Percentiles rank a stretch among this genome's conserved stretches.
Conservation (phyloP, 768 basidiomycete genomes). For the Mycena albidolilacea region DNA sequence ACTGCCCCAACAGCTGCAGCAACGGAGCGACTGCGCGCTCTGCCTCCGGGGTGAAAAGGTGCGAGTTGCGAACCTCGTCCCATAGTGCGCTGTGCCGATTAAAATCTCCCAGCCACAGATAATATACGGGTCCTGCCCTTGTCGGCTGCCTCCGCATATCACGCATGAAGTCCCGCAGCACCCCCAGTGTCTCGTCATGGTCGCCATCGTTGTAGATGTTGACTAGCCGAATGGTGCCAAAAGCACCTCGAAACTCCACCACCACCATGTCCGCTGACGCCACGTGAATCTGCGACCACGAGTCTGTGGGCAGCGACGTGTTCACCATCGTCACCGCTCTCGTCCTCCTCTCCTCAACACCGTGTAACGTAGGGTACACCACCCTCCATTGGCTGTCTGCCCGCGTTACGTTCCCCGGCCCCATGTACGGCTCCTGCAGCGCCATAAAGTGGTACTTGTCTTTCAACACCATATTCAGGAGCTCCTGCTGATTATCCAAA, state of each 20-base stretch:
- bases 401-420: neutral
- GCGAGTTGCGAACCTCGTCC: neutral
- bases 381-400: neutral
- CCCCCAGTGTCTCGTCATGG: neutral
- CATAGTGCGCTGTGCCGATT: slow-evolving; percentile 5
- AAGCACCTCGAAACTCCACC: neutral
- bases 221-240: neutral
- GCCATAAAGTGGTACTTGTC: too few species aligned
- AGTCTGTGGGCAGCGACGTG: neutral
- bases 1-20: neutral
- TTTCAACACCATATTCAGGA: too few species aligned
- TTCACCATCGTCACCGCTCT: slow-evolving; percentile 14
- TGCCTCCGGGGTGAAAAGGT: slow-evolving; percentile 1
- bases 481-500: too few species aligned
- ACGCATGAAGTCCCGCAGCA: slow-evolving; percentile 4
- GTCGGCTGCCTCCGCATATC: too few species aligned
- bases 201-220: neutral
- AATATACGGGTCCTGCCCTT: neutral
- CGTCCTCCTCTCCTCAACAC: neutral
- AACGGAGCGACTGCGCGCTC: neutral
- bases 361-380: neutral
- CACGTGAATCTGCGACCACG: neutral
- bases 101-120: too few species aligned
- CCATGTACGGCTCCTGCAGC: neutral
- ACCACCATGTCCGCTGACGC: slow-evolving; percentile 1